Conservation (phyloP, 2,329 filamentous ascomycete species). For the Lasiodiplodia gonubiensis region DNA sequence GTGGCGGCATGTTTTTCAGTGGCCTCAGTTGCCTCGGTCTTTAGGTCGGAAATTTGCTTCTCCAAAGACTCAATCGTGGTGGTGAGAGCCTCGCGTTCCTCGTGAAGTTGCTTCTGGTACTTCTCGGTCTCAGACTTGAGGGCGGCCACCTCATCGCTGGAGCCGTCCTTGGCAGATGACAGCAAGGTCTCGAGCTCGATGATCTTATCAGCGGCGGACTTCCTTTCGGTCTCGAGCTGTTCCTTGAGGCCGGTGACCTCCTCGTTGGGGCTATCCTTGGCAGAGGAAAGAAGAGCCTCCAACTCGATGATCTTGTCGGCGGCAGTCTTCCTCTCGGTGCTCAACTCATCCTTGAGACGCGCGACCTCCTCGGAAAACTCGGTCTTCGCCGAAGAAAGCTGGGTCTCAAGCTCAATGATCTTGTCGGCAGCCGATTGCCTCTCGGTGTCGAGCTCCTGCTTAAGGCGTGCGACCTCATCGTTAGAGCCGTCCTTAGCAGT, state of each 20-base stretch:
- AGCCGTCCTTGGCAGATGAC: slow-evolving; percentile 7
- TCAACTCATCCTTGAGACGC: slow-evolving; percentile 20
- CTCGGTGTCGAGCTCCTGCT: slow-evolving; percentile 20
- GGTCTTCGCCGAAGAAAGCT: slow-evolving; percentile 13
- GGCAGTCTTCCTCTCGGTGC: slow-evolving; percentile 11
- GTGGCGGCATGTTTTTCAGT: slow-evolving; percentile 13
- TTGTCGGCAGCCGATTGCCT: slow-evolving; percentile 17
- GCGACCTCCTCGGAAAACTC: slow-evolving; percentile 2
- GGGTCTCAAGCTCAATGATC: slow-evolving; percentile 21
- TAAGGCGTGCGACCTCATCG: slow-evolving; percentile 16
- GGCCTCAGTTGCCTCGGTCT: slow-evolving; percentile 10
- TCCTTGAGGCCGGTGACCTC: slow-evolving; percentile 18
- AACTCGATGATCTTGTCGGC: slow-evolving; percentile 25
- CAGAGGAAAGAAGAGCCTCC: slow-evolving; percentile 8
- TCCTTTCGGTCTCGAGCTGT: slow-evolving; percentile 16
- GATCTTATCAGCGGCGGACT: slow-evolving; percentile 22
- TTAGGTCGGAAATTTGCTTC: slow-evolving; percentile 21
- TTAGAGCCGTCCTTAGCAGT: not conserved
- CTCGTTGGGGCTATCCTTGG: slow-evolving; percentile 5
- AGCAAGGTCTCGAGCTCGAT: slow-evolving; percentile 16
- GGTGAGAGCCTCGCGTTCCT: slow-evolving; percentile 21
- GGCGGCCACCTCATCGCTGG: slow-evolving; percentile 9
- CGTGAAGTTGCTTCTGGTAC: slow-evolving; percentile 27
- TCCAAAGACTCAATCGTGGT: slow-evolving; percentile 18
- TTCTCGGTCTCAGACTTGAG: slow-evolving; percentile 23